Percentiles rank a stretch among this genome's conserved stretches.
Evolutionary conservation across 2,329 filamentous ascomycete species (phyloP).

Genomic region (Bisporella sp.): DNA sequence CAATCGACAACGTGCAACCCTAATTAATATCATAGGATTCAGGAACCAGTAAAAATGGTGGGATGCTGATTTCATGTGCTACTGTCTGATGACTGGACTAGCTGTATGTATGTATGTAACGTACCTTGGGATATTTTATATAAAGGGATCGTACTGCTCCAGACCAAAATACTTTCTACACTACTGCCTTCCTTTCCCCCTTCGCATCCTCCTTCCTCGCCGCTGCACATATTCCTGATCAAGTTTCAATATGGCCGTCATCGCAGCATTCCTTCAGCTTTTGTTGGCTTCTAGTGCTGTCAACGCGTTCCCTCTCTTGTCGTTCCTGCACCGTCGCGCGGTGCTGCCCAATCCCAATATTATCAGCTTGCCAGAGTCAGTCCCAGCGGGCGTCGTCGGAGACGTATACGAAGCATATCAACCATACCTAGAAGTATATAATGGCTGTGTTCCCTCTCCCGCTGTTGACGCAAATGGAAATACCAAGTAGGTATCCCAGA

Average conservation of each 20-base stretch:
- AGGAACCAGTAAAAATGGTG: too few relatives aligned
- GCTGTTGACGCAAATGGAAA: constrained; percentile 51
- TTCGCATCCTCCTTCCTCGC: too few relatives aligned
- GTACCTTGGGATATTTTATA: too few relatives aligned
- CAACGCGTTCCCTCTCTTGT: neutral
- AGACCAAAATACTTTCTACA: too few relatives aligned
- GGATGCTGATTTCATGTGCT: too few relatives aligned
- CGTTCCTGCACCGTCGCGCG: constrained; percentile 26
- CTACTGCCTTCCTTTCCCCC: too few relatives aligned
- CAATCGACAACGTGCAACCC: too few relatives aligned
- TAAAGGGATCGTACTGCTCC: too few relatives aligned
- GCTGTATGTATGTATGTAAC: too few relatives aligned
- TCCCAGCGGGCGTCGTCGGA: constrained; percentile 40
- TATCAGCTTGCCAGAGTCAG: constrained; percentile 45
- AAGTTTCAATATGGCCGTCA: neutral
- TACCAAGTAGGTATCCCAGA: constrained; percentile 39
- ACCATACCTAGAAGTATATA: constrained; percentile 45
- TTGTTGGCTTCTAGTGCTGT: neutral
- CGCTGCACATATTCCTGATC: too few relatives aligned
- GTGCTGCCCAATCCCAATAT: constrained; percentile 38
- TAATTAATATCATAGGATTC: too few relatives aligned
- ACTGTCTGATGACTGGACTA: too few relatives aligned
- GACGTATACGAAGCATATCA: constrained; percentile 47
- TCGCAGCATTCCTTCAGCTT: neutral
- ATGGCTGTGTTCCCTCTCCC: constrained; percentile 57